These are phyloP conservation scores for Candida albicans DNA, from an alignment of 1,139 yeast genomes.

Conservation along the genomic window DNA sequence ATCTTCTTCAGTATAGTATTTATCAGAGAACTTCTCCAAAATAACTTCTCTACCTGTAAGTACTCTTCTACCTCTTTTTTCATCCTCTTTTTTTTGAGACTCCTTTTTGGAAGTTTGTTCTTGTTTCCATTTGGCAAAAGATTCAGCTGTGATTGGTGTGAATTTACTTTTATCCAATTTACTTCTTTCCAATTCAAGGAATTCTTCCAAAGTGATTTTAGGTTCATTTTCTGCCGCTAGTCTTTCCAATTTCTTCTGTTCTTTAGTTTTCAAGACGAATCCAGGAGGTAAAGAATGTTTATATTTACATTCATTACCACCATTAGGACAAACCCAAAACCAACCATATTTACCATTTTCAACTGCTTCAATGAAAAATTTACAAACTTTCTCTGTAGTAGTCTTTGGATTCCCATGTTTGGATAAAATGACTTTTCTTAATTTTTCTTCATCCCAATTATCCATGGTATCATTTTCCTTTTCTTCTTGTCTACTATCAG, in stretches of 20 bases:
- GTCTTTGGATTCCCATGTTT: constrained; percentile 95
- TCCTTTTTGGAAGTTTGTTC: constrained; percentile 62
- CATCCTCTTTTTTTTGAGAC: constrained; percentile 57
- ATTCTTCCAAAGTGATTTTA: constrained; percentile 91
- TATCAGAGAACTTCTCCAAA: constrained; percentile 72
- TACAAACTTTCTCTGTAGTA: constrained; percentile 94
- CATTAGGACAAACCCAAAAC: constrained; percentile 98
- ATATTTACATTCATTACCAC: constrained; percentile 91
- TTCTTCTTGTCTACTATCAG: constrained; percentile 70
- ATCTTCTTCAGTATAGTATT: constrained; percentile 49
- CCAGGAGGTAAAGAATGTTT: constrained; percentile 98
- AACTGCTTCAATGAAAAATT: constrained; percentile 91
- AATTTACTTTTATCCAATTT: constrained; percentile 73
- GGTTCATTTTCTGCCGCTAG: constrained; percentile 85
- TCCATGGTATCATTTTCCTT: constrained; percentile 92
- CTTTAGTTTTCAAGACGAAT: constrained; percentile 93
- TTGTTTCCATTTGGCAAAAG: constrained; percentile 84
- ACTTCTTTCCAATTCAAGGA: constrained; percentile 90
- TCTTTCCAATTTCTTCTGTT: constrained; percentile 86
- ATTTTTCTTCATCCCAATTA: constrained; percentile 94
- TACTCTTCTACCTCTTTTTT: constrained; percentile 48
- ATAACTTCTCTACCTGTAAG: constrained; percentile 83
- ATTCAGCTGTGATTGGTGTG: constrained; percentile 84
- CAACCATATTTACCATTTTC: constrained; percentile 98
- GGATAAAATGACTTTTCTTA: constrained; percentile 79